These are phyloP conservation scores for Aspergillus sp. DNA, from an alignment of 2,329 filamentous ascomycete genomes.

Conservation along the genomic window DNA sequence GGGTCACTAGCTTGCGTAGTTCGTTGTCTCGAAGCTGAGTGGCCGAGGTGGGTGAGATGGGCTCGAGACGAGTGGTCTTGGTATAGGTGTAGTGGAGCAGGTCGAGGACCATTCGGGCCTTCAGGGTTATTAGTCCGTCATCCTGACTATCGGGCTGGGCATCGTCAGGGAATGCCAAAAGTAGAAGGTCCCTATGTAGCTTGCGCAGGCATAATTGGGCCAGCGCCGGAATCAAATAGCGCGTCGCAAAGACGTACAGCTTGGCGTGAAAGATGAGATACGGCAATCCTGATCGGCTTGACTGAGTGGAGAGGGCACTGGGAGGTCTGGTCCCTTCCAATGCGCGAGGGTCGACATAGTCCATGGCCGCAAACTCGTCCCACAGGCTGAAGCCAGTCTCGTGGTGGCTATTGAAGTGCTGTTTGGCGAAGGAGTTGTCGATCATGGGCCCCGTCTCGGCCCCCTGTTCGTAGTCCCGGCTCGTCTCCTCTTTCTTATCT, in stretches of 20 bases:
- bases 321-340: conserved; percentile 8
- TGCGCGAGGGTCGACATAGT: conserved; percentile 32
- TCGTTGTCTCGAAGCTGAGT: conserved; percentile 41
- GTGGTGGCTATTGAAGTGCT: conserved; percentile 28
- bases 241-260: conserved; percentile 44
- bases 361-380: conserved; percentile 39
- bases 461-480: not conserved
- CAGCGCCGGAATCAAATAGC: conserved; percentile 41
- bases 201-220: conserved; percentile 42
- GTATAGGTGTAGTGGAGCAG: conserved; percentile 41
- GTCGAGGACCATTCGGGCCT: conserved; percentile 37
- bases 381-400: conserved; percentile 36
- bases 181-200: conserved; percentile 37
- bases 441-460: conserved; percentile 19
- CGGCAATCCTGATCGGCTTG: conserved; percentile 26
- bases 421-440: conserved; percentile 39
- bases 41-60: conserved; percentile 35
- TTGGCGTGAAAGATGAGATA: conserved; percentile 46
- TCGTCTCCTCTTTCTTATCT: not conserved
- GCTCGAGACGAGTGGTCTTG: conserved; percentile 41
- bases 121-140: conserved; percentile 25
- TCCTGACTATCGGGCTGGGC: conserved; percentile 16
- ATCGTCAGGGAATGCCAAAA: conserved; percentile 27
- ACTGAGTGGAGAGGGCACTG: conserved; percentile 10
- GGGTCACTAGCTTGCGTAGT: conserved; percentile 39